Evolutionary conservation across 2,329 filamentous ascomycete genomes (phyloP), one percentile per base, ranked within the genome.

Genomic region (Colletotrichum sp.): DNA sequence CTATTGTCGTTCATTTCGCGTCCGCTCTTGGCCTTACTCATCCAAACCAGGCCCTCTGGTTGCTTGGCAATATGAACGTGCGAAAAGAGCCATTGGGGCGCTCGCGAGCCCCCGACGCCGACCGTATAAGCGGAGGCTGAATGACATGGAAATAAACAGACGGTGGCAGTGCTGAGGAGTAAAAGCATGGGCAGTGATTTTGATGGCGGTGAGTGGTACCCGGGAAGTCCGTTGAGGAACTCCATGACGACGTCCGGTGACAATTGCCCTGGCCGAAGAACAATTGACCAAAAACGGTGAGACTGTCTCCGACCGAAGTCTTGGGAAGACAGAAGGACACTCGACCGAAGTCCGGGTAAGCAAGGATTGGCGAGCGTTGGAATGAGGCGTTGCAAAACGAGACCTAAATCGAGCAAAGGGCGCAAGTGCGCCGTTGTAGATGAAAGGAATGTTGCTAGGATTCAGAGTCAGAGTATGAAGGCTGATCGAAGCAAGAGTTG

Each of bases 11-110:
- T 62, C 52, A 52, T 63, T 44, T 44, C 72, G 39, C 19, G 29
- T 49, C n/a, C n/a, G 30, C 22, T 13, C 63, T 34, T 71, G 63
- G 16, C 57, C 73, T 71, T 74, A 59, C 66, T 75, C 68, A 63
- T 39, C 36, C 29, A 12, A 44, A 59, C 68, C 67, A 55, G 59
- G 44, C 25, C 55, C 59, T 65, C 27, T 55, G 32, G 27, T 32
- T 32, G 29, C 71, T 74, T 74, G 68, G 49, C 68, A 52, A 29
- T 25, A 66, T 61, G 32, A 66, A 69, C 29, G 16, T 25, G 29
- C 55, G 15, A 49, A 16, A 25, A 52, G 65, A 57, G 66, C 32
- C 71, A 63, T 59, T 44, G 71, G 29, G 65, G 71, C 71, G 64
- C 59, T 69, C 29, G 13, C 29, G 6, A 69, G n/a, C 9, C 59